Base-by-base conservation (phyloP, 1,284 basidiomycete species). In the Microbotryomycetes sp. region DNA sequence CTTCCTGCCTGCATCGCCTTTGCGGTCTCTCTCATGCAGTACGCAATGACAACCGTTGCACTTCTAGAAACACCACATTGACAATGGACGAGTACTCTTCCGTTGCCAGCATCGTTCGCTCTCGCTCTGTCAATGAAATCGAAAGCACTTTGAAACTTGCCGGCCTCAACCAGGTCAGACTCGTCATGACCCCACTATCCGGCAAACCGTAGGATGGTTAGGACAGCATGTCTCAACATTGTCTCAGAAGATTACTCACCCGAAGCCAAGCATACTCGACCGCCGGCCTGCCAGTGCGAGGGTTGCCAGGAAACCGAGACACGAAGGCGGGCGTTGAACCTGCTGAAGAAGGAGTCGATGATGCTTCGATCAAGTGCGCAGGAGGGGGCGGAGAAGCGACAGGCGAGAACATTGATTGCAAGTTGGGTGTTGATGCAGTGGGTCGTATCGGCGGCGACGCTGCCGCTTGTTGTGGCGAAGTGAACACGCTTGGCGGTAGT, bases 41-140 rank as follows among this genome's bases (percentile, higher is more conserved):
- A 84, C 36, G 92, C 93, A 64, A 97, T 94, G 52, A 88, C 84
- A 70, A 97, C 79, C 1, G 93, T 97, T 19, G 92, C 93, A 25
- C 89, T 93, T 67, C 93, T 84, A 25, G 92, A 96, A 29, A 97
- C 89, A 67, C 93, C 93, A 76, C 92, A 96, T 79, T 97, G 93
- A 76, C 92, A 96, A 75, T 96, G 92, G 59, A 96, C 85, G 67
- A 96, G 80, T 54, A 92, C 84, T 65, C 88, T 87, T 57, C 87
- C 57, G 14, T 23, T 49, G 22, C 49, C 31, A 29, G 56, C 85
- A 54, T 84, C 84, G 63, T 84, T 82, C 60, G 82, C 79, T 54
- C 89, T 76, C 51, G 88, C 86, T 45, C 81, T 80, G 75, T 93
- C 92, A 64, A 88, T 82, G 73, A 91, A 93, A 19, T 81, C 75